Base-by-base conservation (phyloP, 768 basidiomycete species). In the Termitomyces sp. region DNA sequence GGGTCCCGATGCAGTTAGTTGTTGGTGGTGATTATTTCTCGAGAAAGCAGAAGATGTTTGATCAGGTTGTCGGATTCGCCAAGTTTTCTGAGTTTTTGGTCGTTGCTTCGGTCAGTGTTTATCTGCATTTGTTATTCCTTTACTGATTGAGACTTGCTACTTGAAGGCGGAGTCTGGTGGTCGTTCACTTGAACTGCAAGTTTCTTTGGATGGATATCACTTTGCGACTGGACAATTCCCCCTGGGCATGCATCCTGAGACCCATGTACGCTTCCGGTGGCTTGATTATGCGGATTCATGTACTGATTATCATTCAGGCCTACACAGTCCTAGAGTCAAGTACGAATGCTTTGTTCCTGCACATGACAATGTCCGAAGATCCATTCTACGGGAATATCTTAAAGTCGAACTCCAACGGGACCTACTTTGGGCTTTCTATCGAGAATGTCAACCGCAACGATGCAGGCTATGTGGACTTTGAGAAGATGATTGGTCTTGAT, bases 401-500 rank as follows among this genome's bases (percentile, higher is more conserved):
- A 59, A 96, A 96, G 71, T 97, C 95, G 29, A 98, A 99, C 71
- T 98, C 90, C 31, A 99, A 99, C 65, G 97, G 97, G 37, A 99
- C 97, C 0, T 98, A 97, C 76, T 99, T 94, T 68, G 87, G 90
- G 22, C 69, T 94, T 12, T 92, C 94, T 0, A 66, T 91, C 39
- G 88, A 92, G 63, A 80, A 94, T 64, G 97, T 91, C 55, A 98
- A 98, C 70, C 83, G 97, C n/a, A 88, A 99, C 68, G 74, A 83
- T 0, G 68, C 74, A 0, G 97, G 97, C 5, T 98, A 81, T 65
- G 95, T 94, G 32, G 96, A 99, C 70, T 99, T 98, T 63, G 97
- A 99, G 76, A 99, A 98, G 78, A 89, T 98, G 81, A 84, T 90
- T 56, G 95, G 94, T 10, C 72, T 99, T 49, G 95, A 98, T 68